Base-by-base conservation (phyloP, 225 moss, liverwort and hornwort genomes). In the Rhytidiadelphus loreus region DNA sequence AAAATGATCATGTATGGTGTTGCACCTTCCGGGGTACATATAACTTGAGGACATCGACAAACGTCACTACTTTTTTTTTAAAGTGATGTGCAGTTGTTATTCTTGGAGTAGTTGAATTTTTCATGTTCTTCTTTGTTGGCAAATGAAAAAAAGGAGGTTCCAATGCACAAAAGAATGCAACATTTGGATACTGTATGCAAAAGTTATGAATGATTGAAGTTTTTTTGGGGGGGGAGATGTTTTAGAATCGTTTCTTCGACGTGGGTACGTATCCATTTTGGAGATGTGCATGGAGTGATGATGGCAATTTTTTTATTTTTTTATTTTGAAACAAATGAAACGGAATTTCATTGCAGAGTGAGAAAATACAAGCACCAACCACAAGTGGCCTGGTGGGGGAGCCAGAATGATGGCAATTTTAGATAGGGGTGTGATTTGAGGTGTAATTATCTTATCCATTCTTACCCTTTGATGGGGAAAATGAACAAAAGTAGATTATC, bases 281-380 rank as follows among this genome's bases (percentile, higher is more conserved):
- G 9, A 25, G 9, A 41, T 70, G 41, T 41, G 9, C 2, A 1
- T 25, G 5, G 8, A 70, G 15, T 41, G 41, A 41, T 5, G 2
- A 26, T 70, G 41, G 8, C 0, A 0, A 3, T 41, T 41, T 5
- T 70, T n/a, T n/a, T n/a, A n/a, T n/a, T n/a, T n/a, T n/a, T n/a
- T n/a, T n/a, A n/a, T n/a, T n/a, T n/a, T n/a, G n/a, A n/a, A n/a
- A n/a, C n/a, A n/a, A n/a, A n/a, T n/a, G n/a, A n/a, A n/a, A n/a
- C n/a, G n/a, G n/a, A n/a, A n/a, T n/a, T n/a, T n/a, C n/a, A n/a
- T n/a, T n/a, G n/a, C n/a, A n/a, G n/a, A n/a, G n/a, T n/a, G n/a
- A n/a, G n/a, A n/a, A n/a, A n/a, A n/a, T n/a, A n/a, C n/a, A n/a
- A n/a, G n/a, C n/a, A n/a, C n/a, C n/a, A n/a, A n/a, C n/a, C n/a